These are phyloP conservation scores for Gnetum montanum DNA, from an alignment of 75 land plant species.

Conservation along the genomic window DNA sequence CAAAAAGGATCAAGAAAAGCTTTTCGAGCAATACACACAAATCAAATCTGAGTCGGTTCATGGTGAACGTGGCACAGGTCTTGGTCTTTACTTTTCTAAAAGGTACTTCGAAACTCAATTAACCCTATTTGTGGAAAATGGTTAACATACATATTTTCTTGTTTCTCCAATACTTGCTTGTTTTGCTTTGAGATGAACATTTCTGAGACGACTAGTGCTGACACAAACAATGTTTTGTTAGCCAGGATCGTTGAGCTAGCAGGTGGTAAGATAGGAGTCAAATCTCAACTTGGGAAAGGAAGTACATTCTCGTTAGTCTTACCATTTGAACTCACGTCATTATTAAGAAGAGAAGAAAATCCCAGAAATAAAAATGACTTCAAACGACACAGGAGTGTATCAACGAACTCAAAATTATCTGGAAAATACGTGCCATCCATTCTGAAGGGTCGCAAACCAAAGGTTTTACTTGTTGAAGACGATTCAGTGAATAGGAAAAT, in stretches of 20 bases:
- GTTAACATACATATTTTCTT: too few species aligned
- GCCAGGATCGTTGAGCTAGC: constrained; percentile 24
- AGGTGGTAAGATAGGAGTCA: constrained; percentile 29
- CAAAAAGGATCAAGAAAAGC: constrained; percentile 19
- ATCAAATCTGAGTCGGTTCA: constrained; percentile 17
- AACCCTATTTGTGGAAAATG: too few species aligned
- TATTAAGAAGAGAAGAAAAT: background rate
- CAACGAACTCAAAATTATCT: background rate
- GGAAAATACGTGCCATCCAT: background rate
- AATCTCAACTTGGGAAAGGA: constrained; percentile 24
- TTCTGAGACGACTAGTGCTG: too few species aligned
- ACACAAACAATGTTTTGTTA: too few species aligned
- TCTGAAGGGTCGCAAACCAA: background rate
- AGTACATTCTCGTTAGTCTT: constrained; percentile 28
- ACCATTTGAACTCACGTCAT: constrained; percentile 19
- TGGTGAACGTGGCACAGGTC: constrained; percentile 25
- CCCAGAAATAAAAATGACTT: background rate
- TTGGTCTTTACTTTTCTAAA: constrained; percentile 31
- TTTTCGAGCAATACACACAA: constrained; percentile 27
- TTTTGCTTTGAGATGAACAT: too few species aligned
- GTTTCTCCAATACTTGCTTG: too few species aligned
- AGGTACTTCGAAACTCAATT: too few species aligned
- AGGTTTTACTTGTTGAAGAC: constrained; percentile 47
- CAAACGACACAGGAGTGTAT: background rate
- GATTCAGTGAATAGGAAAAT: constrained; percentile 22